phyloP scores from a whole-genome alignment of 1,139 yeast species.

The Waltiozyma sp. region DNA sequence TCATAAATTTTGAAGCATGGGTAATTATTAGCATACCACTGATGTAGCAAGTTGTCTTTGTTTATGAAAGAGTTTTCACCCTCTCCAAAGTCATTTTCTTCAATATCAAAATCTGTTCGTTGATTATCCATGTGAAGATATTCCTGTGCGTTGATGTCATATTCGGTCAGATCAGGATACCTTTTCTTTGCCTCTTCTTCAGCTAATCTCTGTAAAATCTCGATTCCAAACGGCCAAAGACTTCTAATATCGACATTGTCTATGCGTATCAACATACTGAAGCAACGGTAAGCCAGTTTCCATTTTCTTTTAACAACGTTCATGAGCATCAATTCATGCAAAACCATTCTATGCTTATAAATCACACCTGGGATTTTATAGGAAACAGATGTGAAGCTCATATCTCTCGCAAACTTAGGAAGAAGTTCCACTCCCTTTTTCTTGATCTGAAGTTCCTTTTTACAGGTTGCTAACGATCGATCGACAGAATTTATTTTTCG shows the following conservation, averaged over 20 bases:
- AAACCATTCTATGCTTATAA: constrained; percentile 11
- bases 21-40: neutral
- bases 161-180: constrained; percentile 6
- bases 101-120: neutral
- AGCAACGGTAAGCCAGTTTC: constrained; percentile 42
- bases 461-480: neutral
- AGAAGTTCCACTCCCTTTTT: constrained; percentile 21
- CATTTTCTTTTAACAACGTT: constrained; percentile 38
- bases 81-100: neutral
- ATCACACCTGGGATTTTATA: constrained; percentile 10
- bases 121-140: neutral
- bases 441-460: neutral
- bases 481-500: constrained; percentile 1
- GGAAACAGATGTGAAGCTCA: constrained; percentile 6
- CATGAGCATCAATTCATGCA: constrained; percentile 16
- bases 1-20: neutral
- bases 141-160: neutral
- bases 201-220: constrained; percentile 22
- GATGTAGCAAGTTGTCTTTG: neutral
- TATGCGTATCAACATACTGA: constrained; percentile 35
- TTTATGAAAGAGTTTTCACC: neutral
- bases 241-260: constrained; percentile 40
- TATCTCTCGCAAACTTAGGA: constrained; percentile 15
- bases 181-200: constrained; percentile 7
- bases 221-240: constrained; percentile 51